phyloP scores from a whole-genome alignment of 768 basidiomycete genomes.

The Pleurotus eryngii region DNA sequence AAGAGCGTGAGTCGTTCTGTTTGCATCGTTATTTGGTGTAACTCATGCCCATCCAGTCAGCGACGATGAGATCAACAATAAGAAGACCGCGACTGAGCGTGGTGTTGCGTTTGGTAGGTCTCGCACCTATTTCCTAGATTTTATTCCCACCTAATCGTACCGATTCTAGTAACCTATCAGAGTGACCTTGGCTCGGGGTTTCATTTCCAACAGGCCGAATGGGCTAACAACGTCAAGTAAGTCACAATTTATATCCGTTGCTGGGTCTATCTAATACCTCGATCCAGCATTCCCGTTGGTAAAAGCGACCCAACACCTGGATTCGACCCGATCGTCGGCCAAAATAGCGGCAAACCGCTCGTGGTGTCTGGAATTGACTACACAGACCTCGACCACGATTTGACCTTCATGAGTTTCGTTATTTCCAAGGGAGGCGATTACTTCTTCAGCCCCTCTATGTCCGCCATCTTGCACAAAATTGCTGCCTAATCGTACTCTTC shows the following conservation, averaged over 20 bases:
- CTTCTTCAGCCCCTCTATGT: conserved; percentile 5
- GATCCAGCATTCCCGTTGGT: background rate
- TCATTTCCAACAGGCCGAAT: background rate
- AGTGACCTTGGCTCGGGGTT: background rate
- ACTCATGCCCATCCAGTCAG: background rate
- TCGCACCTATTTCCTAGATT: background rate
- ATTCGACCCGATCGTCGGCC: conserved; percentile 1
- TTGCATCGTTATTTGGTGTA: background rate
- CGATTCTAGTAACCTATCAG: conserved; percentile 1
- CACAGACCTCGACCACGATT: background rate
- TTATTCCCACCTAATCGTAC: background rate
- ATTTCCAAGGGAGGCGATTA: background rate
- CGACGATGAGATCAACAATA: background rate
- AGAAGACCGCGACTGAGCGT: background rate
- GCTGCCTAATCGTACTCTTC: background rate
- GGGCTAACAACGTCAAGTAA: conserved; percentile 2
- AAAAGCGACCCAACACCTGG: conserved; percentile 3
- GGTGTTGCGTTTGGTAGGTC: conserved; percentile 1
- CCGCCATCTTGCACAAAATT: conserved; percentile 1
- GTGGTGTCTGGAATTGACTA: background rate
- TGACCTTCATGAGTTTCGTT: background rate
- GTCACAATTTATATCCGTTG: background rate
- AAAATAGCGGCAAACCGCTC: background rate
- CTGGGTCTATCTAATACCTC: background rate
- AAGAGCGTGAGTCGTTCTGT: background rate